Conservation (phyloP, 176 grass and related monocot species). For the Triticum timopheevii region DNA sequence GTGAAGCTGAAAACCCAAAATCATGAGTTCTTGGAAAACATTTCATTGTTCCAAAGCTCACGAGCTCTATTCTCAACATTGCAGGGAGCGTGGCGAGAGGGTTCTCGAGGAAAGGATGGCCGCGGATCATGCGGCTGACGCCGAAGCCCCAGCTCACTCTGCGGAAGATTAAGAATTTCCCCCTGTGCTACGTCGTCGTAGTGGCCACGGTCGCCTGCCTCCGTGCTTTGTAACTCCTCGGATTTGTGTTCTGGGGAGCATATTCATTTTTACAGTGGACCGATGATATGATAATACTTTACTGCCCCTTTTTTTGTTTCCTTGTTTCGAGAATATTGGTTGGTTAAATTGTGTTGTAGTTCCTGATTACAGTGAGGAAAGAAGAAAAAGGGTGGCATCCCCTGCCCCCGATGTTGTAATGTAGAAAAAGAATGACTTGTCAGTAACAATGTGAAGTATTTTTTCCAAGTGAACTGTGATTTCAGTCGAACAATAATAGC, state of each 20-base stretch:
- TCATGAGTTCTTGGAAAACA: neutral
- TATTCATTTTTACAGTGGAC: slow-evolving; percentile 47
- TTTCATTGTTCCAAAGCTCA: slow-evolving; percentile 1
- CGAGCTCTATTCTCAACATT: neutral
- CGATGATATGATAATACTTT: slow-evolving; percentile 40
- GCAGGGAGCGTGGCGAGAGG: slow-evolving; percentile 85
- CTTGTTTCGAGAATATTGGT: slow-evolving; percentile 21
- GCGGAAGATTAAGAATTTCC: slow-evolving; percentile 44
- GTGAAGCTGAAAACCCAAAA: neutral
- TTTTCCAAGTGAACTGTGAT: slow-evolving; percentile 14
- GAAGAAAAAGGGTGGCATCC: slow-evolving; percentile 14
- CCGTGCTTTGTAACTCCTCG: neutral
- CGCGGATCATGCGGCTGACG: slow-evolving; percentile 37
- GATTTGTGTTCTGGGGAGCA: slow-evolving; percentile 21
- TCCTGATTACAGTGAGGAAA: slow-evolving; percentile 33
- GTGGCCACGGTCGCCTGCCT: slow-evolving; percentile 7
- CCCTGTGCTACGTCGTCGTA: neutral
- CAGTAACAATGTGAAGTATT: slow-evolving; percentile 19
- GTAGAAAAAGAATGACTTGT: slow-evolving; percentile 44
- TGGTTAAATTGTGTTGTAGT: slow-evolving; percentile 49
- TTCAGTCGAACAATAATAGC: slow-evolving; percentile 8
- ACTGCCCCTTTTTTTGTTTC: slow-evolving; percentile 28
- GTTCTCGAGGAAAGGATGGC: slow-evolving; percentile 86
- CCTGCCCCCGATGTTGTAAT: slow-evolving; percentile 43
- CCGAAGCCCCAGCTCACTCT: slow-evolving; percentile 36